Base-by-base conservation (phyloP, 192 early-diverging fungal species). In the Backusella circina region DNA sequence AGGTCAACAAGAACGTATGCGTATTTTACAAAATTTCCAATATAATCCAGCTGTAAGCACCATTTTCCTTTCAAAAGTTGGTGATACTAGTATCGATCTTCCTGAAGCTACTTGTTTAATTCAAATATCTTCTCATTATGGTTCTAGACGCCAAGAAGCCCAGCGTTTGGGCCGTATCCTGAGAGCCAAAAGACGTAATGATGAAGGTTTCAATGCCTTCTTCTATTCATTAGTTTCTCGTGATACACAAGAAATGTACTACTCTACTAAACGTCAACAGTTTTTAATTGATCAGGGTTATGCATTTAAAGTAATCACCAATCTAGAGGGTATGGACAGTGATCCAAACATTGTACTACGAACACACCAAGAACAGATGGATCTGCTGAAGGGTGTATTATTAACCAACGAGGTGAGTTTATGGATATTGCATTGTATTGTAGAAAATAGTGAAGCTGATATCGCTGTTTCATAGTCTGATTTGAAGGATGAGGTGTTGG, bases 211-310 rank as follows among this genome's bases (percentile, higher is more conserved):
- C 83, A 98, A 98, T 79, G 97, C 97, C 0, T 99, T 94, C 83
- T 99, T 99, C 72, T 99, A 99, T 75, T 95, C 97, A 21, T 84
- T 99, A n/a, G 97, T 99, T n/a, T 94, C 92, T 35, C 91, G 91
- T 64, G 98, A 99, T 86, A 99, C 98, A 0, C 93, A 98, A 84
- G 98, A 99, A 83, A 98, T 99, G 92, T 96, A 91, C 79, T 99
- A 98, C 75, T 97, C 96, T 3, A 90, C 95, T 36, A 99, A 99
- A 83, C 90, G 97, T 23, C 98, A 99, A 83, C 98, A 99, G 83
- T 99, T 99, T 83, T 82, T 99, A 76, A 95, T 99, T 65, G 97
- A 99, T 84, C 98, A 99, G 80, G 98, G 98, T 0, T 99, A 99
- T 83, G 91, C 95, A n/a, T 99, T 98, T 87, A 98, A 98, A 84